Percentiles rank a stretch among this genome's conserved stretches.
Evolutionary conservation across 495 filamentous ascomycete genomes (phyloP).

Genomic region (Penicillium tannophilum): DNA sequence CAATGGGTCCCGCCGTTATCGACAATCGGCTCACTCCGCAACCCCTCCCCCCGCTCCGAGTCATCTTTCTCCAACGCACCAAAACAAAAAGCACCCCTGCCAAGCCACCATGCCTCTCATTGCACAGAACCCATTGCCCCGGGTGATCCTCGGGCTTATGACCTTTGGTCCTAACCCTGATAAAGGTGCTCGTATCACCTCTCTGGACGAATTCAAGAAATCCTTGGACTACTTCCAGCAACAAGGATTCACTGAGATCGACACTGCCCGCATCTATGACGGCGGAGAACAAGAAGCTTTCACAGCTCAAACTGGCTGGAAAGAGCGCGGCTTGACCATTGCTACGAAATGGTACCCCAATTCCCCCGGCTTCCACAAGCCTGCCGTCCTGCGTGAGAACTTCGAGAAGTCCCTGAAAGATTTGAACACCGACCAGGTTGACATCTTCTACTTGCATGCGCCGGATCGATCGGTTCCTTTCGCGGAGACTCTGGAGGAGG

Average conservation of each 20-base stretch:
- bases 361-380: slow-evolving; percentile 58
- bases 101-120: slow-evolving; percentile 56
- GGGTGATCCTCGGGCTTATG: slow-evolving; percentile 64
- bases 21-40: slow-evolving; percentile 1
- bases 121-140: slow-evolving; percentile 48
- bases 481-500: slow-evolving; percentile 72
- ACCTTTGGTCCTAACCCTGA: slow-evolving; percentile 56
- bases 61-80: background rate
- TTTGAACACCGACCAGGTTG: slow-evolving; percentile 73
- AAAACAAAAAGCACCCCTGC: background rate
- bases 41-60: slow-evolving; percentile 19
- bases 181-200: slow-evolving; percentile 70
- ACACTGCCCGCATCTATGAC: slow-evolving; percentile 77
- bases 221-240: slow-evolving; percentile 70
- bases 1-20: slow-evolving; percentile 1
- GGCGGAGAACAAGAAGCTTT: slow-evolving; percentile 79
- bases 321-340: slow-evolving; percentile 76
- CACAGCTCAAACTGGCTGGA: slow-evolving; percentile 74
- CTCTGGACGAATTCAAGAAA: slow-evolving; percentile 62
- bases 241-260: slow-evolving; percentile 76
- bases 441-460: slow-evolving; percentile 89
- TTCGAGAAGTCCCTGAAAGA: slow-evolving; percentile 69
- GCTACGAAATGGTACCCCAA: slow-evolving; percentile 83
- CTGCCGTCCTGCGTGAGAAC: slow-evolving; percentile 59
- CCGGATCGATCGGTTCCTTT: slow-evolving; percentile 79